Conservation (phyloP, 2,329 filamentous ascomycete species). For the Trichoderma semiorbis region DNA sequence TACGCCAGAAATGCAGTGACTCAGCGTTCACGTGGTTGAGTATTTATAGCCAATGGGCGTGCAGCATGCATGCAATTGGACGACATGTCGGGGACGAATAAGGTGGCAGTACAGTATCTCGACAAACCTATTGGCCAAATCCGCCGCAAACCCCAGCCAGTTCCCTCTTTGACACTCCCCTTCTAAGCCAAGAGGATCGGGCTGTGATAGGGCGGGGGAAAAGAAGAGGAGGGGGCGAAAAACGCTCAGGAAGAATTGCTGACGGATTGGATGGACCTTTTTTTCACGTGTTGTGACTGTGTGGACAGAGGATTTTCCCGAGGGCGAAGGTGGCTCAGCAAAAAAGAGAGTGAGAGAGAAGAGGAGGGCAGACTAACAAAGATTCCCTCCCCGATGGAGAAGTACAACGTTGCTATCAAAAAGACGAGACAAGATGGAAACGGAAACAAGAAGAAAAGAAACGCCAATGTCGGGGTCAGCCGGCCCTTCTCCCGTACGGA, state of each 20-base stretch:
- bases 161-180: neutral
- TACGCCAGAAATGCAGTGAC: neutral
- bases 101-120: neutral
- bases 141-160: neutral
- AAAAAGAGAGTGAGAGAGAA: neutral
- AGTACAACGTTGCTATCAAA: slow-evolving; percentile 7
- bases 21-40: neutral
- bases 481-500: neutral
- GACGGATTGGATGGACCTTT: neutral
- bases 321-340: neutral
- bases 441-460: neutral
- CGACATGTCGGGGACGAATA: slow-evolving; percentile 1
- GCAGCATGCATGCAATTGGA: neutral
- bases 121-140: neutral
- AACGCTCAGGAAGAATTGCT: neutral
- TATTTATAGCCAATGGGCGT: slow-evolving; percentile 6
- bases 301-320: neutral
- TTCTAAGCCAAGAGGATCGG: neutral
- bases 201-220: neutral
- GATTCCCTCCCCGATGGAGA: neutral
- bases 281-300: slow-evolving; percentile 5
- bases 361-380: neutral
- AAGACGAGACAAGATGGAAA: neutral
- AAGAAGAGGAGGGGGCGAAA: neutral
- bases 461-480: slow-evolving; percentile 1